Evolutionary conservation across 345 rosid genomes (phyloP).

Genomic region (Reutealis trisperma): DNA sequence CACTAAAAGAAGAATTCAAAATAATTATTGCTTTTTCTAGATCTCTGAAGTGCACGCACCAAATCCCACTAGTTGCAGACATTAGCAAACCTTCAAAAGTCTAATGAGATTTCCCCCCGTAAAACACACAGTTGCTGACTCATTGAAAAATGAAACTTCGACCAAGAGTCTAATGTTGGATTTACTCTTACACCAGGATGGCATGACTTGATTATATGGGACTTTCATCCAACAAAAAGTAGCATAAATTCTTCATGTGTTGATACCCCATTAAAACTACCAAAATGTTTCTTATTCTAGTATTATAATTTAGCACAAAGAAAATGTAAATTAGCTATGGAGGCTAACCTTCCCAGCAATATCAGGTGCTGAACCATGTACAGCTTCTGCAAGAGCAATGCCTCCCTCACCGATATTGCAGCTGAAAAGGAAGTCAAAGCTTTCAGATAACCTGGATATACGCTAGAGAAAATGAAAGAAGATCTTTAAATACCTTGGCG

Average conservation of each 20-base stretch:
- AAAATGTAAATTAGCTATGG: neutral
- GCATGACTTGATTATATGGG: neutral
- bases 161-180: neutral
- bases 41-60: neutral
- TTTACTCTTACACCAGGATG: neutral
- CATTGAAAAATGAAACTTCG: neutral
- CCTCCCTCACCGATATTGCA: conserved; percentile 99
- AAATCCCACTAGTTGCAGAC: neutral
- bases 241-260: neutral
- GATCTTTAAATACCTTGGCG: conserved; percentile 68
- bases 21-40: neutral
- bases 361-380: conserved; percentile 99
- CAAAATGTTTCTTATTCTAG: neutral
- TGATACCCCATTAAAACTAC: neutral
- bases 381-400: conserved; percentile 99
- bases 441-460: conserved; percentile 17
- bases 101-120: too few relatives aligned
- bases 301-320: neutral
- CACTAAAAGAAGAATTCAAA: neutral
- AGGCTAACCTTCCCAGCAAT: conserved; percentile 74
- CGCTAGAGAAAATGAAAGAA: neutral
- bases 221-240: neutral
- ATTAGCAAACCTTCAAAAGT: neutral
- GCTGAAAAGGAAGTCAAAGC: conserved; percentile 43
- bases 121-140: neutral